A percentile compares a stretch with the other conserved stretches of the same genome.
Conservation (phyloP, 75 land plant species). For the Ceratopteris richardii region DNA sequence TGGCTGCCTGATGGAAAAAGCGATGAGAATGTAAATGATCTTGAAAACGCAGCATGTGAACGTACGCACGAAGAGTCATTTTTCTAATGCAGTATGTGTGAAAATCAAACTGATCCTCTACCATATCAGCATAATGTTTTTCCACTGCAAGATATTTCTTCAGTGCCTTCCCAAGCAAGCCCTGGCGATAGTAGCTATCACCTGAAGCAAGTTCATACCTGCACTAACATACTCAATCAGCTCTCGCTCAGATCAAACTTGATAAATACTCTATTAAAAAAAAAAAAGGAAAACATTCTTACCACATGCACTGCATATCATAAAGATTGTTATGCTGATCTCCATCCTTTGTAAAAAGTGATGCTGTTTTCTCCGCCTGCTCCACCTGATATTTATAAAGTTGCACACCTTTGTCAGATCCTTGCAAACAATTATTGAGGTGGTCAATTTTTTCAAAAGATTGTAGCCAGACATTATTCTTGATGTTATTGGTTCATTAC, state of each 20-base stretch:
- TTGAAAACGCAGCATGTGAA: conserved; percentile 90
- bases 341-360: conserved; percentile 96
- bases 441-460: too few relatives aligned
- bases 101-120: conserved; percentile 97
- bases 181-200: conserved; percentile 89
- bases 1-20: conserved; percentile 89
- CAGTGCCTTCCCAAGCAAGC: conserved; percentile 80
- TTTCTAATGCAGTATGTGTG: conserved; percentile 96
- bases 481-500: too few relatives aligned
- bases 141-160: conserved; percentile 95
- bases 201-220: conserved; percentile 99
- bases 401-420: too few relatives aligned
- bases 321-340: conserved; percentile 98
- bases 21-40: conserved; percentile 82
- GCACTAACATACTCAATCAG: neutral
- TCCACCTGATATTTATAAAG: conserved; percentile 58
- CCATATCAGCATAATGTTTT: conserved; percentile 96
- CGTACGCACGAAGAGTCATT: conserved; percentile 92
- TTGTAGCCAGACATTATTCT: too few relatives aligned
- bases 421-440: too few relatives aligned
- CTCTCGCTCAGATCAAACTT: too few relatives aligned
- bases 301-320: conserved; percentile 99
- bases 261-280: neutral
- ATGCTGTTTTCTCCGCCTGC: conserved; percentile 91
- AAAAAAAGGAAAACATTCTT: conserved; percentile 15